Percentiles rank a stretch among this genome's conserved stretches.
These are phyloP conservation scores for Neospora caninum DNA, from an alignment of 169 alveolate species.

Conservation along the genomic window DNA sequence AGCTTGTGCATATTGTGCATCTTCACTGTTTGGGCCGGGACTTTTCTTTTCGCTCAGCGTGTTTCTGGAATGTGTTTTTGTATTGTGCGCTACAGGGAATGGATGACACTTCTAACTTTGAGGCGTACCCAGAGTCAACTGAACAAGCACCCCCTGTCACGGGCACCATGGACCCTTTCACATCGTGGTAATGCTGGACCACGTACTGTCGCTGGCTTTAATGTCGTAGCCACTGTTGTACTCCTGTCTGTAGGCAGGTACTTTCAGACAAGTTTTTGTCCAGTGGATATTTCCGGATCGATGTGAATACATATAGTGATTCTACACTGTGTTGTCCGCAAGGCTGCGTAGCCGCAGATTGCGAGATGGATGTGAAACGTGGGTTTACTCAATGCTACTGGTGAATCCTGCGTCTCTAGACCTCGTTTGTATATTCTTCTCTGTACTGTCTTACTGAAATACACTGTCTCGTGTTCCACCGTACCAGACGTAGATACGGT, in stretches of 20 bases:
- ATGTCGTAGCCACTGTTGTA: not conserved
- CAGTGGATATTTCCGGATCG: not conserved
- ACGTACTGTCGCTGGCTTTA: not conserved
- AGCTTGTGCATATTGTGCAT: not conserved
- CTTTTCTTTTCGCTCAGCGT: not conserved
- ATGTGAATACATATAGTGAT: not conserved
- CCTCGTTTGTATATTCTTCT: not conserved
- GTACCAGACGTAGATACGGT: too few relatives aligned
- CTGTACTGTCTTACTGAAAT: not conserved
- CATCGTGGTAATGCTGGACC: conserved; percentile 81
- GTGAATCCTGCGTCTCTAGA: not conserved
- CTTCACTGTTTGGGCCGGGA: not conserved
- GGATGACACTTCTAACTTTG: conserved; percentile 84
- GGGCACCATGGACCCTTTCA: conserved; percentile 86
- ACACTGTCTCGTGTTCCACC: not conserved
- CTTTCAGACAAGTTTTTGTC: not conserved
- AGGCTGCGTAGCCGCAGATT: not conserved
- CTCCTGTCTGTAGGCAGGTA: not conserved
- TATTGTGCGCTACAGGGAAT: not conserved
- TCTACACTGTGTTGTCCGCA: not conserved
- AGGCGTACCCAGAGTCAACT: conserved; percentile 86
- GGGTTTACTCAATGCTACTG: not conserved
- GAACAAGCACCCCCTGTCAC: conserved; percentile 83
- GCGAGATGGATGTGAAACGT: not conserved
- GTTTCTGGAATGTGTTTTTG: not conserved